These are phyloP conservation scores for button mushroom (Agaricus bisporus) DNA, from an alignment of 768 basidiomycete genomes.

Conservation along the genomic window DNA sequence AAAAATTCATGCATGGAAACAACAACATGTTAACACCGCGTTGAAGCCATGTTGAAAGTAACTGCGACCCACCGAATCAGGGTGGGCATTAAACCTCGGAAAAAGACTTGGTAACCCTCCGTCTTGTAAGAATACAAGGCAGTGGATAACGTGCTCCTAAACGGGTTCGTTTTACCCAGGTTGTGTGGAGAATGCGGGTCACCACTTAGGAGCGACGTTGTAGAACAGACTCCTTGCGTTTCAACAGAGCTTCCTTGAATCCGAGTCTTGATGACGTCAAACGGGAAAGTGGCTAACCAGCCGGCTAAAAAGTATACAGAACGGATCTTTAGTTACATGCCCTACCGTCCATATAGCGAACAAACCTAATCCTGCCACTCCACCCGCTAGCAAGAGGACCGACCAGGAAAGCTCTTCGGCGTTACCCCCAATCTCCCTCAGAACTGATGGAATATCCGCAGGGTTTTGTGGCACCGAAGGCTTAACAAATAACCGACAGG, in stretches of 20 bases:
- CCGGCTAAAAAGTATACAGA: conserved; percentile 33
- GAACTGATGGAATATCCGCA: conserved; percentile 22
- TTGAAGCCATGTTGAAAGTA: neutral
- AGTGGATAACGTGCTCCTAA: conserved; percentile 52
- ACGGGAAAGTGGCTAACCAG: conserved; percentile 79
- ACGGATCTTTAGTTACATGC: neutral
- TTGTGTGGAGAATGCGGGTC: neutral
- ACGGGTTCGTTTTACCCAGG: conserved; percentile 36
- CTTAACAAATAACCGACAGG: conserved; percentile 41
- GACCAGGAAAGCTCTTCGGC: conserved; percentile 39
- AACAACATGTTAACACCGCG: neutral
- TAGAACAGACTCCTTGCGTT: neutral
- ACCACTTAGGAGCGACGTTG: conserved; percentile 13
- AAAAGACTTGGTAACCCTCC: conserved; percentile 69
- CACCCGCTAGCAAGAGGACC: conserved; percentile 66
- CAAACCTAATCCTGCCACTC: conserved; percentile 59
- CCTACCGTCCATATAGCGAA: neutral
- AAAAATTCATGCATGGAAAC: neutral
- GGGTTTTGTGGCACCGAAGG: conserved; percentile 15
- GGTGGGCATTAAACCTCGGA: conserved; percentile 73
- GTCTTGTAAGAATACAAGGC: conserved; percentile 51
- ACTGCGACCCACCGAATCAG: conserved; percentile 56
- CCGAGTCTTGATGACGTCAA: conserved; percentile 88
- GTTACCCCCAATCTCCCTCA: conserved; percentile 34
- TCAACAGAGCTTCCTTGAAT: conserved; percentile 52